Percentiles rank a stretch among this genome's conserved stretches.
phyloP scores from a whole-genome alignment of 352 stramenopile genomes.

The Albugo candida region DNA sequence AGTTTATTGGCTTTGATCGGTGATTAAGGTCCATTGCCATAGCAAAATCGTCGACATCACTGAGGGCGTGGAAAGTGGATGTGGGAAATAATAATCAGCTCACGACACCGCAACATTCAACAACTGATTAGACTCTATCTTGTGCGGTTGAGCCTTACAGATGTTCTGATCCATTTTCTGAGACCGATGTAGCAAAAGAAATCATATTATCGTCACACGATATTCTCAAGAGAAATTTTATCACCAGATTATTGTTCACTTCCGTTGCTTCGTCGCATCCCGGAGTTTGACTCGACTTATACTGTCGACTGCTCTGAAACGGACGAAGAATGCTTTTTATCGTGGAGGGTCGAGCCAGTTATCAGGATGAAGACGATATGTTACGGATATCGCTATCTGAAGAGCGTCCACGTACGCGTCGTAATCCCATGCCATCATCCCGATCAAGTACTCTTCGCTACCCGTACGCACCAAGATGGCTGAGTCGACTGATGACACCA shows the following conservation, averaged over 20 bases:
- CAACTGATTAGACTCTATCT: neutral
- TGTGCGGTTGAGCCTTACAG: neutral
- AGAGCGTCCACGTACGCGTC: no score
- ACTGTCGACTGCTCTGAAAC: no score
- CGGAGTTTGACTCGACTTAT: no score
- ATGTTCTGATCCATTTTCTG: neutral
- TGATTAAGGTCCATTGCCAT: slow-evolving; percentile 12
- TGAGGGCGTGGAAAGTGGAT: slow-evolving; percentile 10
- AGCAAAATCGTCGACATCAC: slow-evolving; percentile 4
- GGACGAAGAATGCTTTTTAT: no score
- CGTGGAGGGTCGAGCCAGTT: no score
- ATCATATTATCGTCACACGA: neutral
- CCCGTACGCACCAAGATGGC: neutral
- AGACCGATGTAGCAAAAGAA: neutral
- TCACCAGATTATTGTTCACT: no score
- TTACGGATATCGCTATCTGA: no score
- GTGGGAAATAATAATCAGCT: neutral
- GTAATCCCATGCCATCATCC: no score
- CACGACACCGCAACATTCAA: neutral
- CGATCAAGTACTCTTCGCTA: no score
- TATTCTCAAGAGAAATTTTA: neutral
- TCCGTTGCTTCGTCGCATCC: no score
- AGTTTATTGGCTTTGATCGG: slow-evolving; percentile 23
- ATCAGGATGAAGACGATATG: no score
- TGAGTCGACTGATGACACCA: neutral